These are phyloP conservation scores for Rhynchospora tenuis DNA, from an alignment of 176 grass and related monocot genomes.

Conservation along the genomic window DNA sequence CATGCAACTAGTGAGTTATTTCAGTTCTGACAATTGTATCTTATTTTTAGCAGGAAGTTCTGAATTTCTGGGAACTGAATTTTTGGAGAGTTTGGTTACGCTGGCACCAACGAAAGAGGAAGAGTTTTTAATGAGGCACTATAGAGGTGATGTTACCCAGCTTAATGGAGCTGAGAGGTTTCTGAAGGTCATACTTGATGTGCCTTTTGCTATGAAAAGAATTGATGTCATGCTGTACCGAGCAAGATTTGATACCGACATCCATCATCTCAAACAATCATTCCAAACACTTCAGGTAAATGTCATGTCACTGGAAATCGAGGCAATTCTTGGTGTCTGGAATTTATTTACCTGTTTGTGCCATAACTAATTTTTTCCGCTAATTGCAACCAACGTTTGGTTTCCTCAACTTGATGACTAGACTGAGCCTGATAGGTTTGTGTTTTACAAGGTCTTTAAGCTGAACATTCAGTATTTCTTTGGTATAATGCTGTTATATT, in stretches of 20 bases:
- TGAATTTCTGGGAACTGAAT: conserved; percentile 46
- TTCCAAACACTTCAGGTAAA: conserved; percentile 72
- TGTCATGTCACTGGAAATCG: neutral
- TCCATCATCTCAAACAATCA: conserved; percentile 52
- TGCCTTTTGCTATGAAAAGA: conserved; percentile 83
- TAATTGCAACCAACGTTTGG: neutral
- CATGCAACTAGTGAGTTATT: neutral
- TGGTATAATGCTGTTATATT: neutral
- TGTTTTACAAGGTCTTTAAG: neutral
- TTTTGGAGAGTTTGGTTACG: conserved; percentile 59
- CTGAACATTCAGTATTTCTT: neutral
- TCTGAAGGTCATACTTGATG: conserved; percentile 54
- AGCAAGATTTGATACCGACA: conserved; percentile 55
- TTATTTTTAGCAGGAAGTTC: conserved; percentile 39
- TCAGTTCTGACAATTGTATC: neutral
- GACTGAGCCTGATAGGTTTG: neutral
- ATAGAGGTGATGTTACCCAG: conserved; percentile 49
- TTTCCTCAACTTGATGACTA: neutral
- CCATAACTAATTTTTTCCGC: neutral
- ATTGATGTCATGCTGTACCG: conserved; percentile 71
- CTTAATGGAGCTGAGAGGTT: conserved; percentile 64
- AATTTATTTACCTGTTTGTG: neutral
- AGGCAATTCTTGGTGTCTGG: neutral
- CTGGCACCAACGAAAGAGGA: conserved; percentile 83
- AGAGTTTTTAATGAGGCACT: conserved; percentile 43